Conservation (phyloP, 129 eudicot species). For the Saussurea involucrata region DNA sequence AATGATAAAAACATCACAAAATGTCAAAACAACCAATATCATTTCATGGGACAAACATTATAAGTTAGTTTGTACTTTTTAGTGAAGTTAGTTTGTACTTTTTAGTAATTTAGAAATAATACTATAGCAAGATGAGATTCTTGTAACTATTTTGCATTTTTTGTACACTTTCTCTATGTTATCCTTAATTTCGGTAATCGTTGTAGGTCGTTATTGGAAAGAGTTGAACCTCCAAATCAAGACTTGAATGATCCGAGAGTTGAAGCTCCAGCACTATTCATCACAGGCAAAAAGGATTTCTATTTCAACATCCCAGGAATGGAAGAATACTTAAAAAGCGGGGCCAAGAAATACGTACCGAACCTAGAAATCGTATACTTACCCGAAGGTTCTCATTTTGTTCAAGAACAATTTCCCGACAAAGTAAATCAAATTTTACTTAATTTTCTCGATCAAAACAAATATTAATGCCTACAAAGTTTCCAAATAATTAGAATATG, state of each 20-base stretch:
- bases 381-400: conserved; percentile 11
- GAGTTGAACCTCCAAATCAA: background rate
- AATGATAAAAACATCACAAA: background rate
- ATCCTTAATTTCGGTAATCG: background rate
- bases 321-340: background rate
- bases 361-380: conserved; percentile 1
- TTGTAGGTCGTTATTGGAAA: background rate
- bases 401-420: conserved; percentile 16
- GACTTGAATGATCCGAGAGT: background rate
- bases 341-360: background rate
- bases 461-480: background rate
- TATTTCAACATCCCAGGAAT: background rate
- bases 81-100: background rate
- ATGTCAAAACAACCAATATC: background rate
- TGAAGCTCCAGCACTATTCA: background rate
- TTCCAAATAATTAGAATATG: background rate
- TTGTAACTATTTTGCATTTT: background rate
- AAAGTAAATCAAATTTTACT: background rate
- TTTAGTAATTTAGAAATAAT: background rate
- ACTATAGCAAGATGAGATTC: background rate
- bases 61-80: background rate
- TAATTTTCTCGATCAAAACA: background rate
- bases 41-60: too few relatives aligned
- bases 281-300: background rate
- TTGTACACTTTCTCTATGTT: background rate